Evolutionary conservation across 1,139 yeast species (phyloP).

Genomic region (Blastobotrys persicus): DNA sequence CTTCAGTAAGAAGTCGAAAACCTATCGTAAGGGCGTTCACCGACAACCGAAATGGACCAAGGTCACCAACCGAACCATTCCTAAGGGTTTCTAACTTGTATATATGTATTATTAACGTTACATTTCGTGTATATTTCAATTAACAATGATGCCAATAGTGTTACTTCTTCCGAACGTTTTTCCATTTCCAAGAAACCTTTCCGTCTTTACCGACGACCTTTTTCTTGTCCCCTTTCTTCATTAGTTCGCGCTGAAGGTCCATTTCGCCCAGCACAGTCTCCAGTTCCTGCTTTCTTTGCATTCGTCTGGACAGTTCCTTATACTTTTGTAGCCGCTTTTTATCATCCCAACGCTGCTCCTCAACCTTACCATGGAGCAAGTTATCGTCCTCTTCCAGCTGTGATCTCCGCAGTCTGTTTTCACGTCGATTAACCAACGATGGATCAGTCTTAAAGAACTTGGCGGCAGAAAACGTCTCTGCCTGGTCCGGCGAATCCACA

Average conservation of each 20-base stretch:
- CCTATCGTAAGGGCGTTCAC: conserved; percentile 87
- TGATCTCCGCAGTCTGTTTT: conserved; percentile 63
- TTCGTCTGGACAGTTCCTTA: conserved; percentile 43
- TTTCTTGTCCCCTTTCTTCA: conserved; percentile 87
- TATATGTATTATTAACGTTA: conserved; percentile 3
- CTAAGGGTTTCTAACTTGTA: conserved; percentile 58
- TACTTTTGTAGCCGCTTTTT: conserved; percentile 59
- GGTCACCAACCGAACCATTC: conserved; percentile 74
- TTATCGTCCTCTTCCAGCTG: conserved; percentile 45
- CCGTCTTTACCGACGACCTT: conserved; percentile 68
- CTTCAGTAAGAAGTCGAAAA: conserved; percentile 68
- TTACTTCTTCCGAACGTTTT: conserved; percentile 73
- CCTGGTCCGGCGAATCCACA: conserved; percentile 61
- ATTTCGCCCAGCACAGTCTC: conserved; percentile 66
- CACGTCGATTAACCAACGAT: conserved; percentile 58
- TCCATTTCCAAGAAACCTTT: conserved; percentile 76
- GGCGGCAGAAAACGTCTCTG: conserved; percentile 60
- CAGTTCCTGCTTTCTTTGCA: conserved; percentile 67
- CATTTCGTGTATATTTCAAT: not conserved
- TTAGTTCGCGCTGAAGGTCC: conserved; percentile 76
- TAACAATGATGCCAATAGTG: conserved; percentile 9
- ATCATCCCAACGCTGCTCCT: conserved; percentile 22
- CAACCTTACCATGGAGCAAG: conserved; percentile 5
- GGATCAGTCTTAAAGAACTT: conserved; percentile 68
- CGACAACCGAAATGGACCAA: conserved; percentile 81